Evolutionary conservation across 1,284 basidiomycete species (phyloP).

Genomic region (Cutaneotrichosporon cavernicola): DNA sequence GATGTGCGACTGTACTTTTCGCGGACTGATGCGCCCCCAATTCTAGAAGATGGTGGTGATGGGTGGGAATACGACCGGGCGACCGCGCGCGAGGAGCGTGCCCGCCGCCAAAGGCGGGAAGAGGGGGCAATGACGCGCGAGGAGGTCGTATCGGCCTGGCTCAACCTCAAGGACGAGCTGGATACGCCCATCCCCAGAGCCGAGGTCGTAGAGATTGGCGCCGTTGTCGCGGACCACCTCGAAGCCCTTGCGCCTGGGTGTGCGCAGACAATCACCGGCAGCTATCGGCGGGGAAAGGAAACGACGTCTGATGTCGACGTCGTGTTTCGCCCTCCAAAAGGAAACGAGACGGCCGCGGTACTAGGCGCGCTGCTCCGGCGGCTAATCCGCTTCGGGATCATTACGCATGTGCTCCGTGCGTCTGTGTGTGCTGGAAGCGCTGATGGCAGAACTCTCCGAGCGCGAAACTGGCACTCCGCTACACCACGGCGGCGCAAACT

Average conservation of each 20-base stretch:
- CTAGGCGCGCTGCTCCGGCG: conserved; percentile 39
- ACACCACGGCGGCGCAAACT: conserved; percentile 42
- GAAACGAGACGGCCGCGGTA: conserved; percentile 26
- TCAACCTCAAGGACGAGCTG: conserved; percentile 44
- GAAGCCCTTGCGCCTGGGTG: conserved; percentile 43
- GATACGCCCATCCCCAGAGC: conserved; percentile 45
- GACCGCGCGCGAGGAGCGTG: conserved; percentile 33
- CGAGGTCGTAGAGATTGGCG: conserved; percentile 49
- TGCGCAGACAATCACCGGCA: conserved; percentile 46
- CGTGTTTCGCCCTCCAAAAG: conserved; percentile 42
- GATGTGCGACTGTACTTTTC: conserved; percentile 44
- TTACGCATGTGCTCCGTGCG: conserved; percentile 40
- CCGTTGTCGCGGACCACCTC: conserved; percentile 42
- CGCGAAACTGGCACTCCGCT: conserved; percentile 31
- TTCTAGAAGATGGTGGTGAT: conserved; percentile 9
- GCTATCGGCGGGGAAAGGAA: conserved; percentile 51
- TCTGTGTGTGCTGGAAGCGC: background rate
- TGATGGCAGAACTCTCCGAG: conserved; percentile 34
- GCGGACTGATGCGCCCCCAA: background rate
- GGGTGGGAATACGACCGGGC: background rate
- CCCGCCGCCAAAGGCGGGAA: conserved; percentile 34
- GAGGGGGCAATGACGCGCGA: conserved; percentile 48
- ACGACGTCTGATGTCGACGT: conserved; percentile 49
- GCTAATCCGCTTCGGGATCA: conserved; percentile 37
- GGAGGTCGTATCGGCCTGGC: conserved; percentile 51